A percentile compares a stretch with the other conserved stretches of the same genome.
phyloP scores from a whole-genome alignment of 1,284 basidiomycete species.

The Pseudozyma tsukubaensis region DNA sequence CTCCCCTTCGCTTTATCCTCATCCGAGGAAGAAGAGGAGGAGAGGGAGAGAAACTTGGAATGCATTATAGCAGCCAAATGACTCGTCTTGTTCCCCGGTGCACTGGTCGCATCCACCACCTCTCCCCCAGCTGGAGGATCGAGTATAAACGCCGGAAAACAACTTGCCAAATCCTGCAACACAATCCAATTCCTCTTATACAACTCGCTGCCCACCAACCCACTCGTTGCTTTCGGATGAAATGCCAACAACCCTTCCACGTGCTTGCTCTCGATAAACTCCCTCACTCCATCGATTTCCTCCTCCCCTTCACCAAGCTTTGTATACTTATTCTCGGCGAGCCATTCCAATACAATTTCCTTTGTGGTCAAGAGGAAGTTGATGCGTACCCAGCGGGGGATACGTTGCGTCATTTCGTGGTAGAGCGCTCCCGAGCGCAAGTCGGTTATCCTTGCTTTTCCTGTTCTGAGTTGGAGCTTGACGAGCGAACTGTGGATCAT shows the following conservation, averaged over 20 bases:
- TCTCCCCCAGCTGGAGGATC: conserved; percentile 17
- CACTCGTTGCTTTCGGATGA: conserved; percentile 71
- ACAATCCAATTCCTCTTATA: conserved; percentile 85
- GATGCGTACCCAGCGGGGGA: conserved; percentile 65
- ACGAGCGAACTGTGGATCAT: conserved; percentile 86
- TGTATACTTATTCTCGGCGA: conserved; percentile 68
- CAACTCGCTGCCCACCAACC: conserved; percentile 61
- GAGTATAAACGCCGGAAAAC: conserved; percentile 87
- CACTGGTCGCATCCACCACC: conserved; percentile 94
- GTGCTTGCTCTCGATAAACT: conserved; percentile 72
- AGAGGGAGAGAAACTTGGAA: no score
- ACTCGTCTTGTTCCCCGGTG: conserved; percentile 97
- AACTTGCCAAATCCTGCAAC: conserved; percentile 96
- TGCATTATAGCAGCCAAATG: conserved; percentile 81
- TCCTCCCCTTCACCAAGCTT: conserved; percentile 20
- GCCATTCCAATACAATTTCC: conserved; percentile 75
- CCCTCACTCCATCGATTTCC: conserved; percentile 51
- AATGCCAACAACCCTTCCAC: conserved; percentile 84
- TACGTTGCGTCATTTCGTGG: conserved; percentile 46
- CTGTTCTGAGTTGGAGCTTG: conserved; percentile 78
- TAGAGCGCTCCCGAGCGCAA: conserved; percentile 54
- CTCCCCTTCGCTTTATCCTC: neutral
- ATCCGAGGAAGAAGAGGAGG: neutral
- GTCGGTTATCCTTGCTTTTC: conserved; percentile 50
- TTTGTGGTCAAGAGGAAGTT: conserved; percentile 43